Evolutionary conservation across 495 filamentous ascomycete genomes (phyloP), one percentile per base, ranked within the genome.

Genomic region (Parmelia sp.): DNA sequence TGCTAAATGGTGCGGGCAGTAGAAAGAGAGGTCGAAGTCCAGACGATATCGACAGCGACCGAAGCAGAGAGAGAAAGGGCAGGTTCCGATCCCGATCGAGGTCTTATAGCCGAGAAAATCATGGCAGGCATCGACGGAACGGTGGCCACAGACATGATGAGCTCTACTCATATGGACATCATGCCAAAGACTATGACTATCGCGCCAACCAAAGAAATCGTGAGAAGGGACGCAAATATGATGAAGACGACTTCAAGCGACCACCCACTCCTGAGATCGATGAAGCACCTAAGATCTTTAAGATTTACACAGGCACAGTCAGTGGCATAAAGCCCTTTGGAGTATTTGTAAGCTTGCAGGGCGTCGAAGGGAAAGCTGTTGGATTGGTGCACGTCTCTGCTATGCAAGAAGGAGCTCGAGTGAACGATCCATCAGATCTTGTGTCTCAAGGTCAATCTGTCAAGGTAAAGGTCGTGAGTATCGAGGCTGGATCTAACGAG

Each of bases 381-480:
- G 94, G 94, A 4, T 81, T 98, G 71, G 93, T 97, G 9, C 94
- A 98, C 74, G 84, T 98, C n/a, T 96, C 93, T 37, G 89, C 89
- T n/a, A 89, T 97, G 78, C 85, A 89, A 63, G 89, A 92, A 68
- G 90, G 90, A 2, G 86, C 86, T 42, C 85, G 93, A 33, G 91
- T 97, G 36, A 95, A 96, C 69, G 89, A 97, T 68, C 94, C 94
- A 1, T 89, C 89, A 0, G 94, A 98, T 71, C 78, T 97, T 6
- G 81, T 98, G 5, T 84, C 87, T 7, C 81, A 84, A 60, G 88
- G 88, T 14, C 93, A 97, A 72, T 78, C 85, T 4, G 90, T 98
- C 62, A 96, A 95, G 72, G 90, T 97, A 65, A 98, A 98, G 75
- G 88, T 97, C 39, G 74, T 89, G 70, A 97, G 90, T 69, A 90